Conservation (phyloP, 352 stramenopile genomes). For the Globisporangium rhizosaccharum region DNA sequence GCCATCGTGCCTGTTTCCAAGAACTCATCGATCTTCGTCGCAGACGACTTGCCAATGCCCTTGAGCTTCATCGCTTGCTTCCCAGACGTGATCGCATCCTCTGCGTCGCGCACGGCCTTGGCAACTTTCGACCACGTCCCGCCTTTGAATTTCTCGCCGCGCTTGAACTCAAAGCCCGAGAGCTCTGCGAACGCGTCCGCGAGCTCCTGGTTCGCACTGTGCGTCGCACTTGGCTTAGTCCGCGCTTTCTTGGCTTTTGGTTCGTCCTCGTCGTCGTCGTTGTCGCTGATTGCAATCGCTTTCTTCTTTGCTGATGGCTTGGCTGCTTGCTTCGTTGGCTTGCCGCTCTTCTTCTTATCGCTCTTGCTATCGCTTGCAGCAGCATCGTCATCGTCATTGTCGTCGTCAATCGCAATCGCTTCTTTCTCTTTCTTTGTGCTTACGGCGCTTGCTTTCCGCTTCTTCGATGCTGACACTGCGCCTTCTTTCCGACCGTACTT, state of each 20-base stretch:
- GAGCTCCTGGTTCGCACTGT: conserved; percentile 64
- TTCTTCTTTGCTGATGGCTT: conserved; percentile 16
- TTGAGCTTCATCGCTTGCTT: conserved; percentile 84
- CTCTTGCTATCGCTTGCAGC: neutral
- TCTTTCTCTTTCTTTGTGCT: conserved; percentile 35
- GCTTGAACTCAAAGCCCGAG: conserved; percentile 86
- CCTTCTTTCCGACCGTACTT: conserved; percentile 65
- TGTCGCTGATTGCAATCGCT: conserved; percentile 14
- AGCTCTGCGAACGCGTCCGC: conserved; percentile 77
- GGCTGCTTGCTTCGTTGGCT: conserved; percentile 11
- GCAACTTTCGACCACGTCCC: conserved; percentile 86
- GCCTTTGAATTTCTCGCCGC: conserved; percentile 81
- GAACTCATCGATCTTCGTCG: conserved; percentile 83
- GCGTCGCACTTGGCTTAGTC: conserved; percentile 35
- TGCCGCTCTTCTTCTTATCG: neutral
- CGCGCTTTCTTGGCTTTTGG: conserved; percentile 53
- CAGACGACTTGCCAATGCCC: conserved; percentile 77
- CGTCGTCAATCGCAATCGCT: neutral
- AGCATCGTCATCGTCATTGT: neutral
- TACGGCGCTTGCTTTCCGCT: conserved; percentile 32
- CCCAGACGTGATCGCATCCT: conserved; percentile 53
- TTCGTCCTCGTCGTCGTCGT: conserved; percentile 35
- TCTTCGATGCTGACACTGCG: conserved; percentile 34
- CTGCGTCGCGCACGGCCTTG: conserved; percentile 73
- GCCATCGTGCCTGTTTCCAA: conserved; percentile 74